These are phyloP conservation scores for Litsea cubeba DNA, from an alignment of 164 flowering plant genomes.

Conservation along the genomic window DNA sequence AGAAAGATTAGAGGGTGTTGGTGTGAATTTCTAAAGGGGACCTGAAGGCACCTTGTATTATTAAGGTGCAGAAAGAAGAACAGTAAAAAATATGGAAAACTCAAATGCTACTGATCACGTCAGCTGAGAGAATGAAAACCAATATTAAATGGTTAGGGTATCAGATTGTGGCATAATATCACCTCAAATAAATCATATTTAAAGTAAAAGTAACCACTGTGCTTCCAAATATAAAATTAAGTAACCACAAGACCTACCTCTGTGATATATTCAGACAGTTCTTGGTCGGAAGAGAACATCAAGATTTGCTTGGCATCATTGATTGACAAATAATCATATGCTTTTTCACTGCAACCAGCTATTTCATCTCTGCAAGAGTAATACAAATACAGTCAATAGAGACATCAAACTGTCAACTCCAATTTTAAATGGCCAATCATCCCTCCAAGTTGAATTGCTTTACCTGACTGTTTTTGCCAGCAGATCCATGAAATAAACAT, in stretches of 20 bases:
- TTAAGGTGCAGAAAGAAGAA: too few species aligned
- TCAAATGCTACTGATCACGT: too few species aligned
- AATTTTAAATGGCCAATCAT: not conserved
- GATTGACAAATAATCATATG: slow-evolving; percentile 66
- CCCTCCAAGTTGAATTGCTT: not conserved
- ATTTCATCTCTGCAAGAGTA: slow-evolving; percentile 78
- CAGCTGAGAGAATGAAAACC: too few species aligned
- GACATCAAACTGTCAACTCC: not conserved
- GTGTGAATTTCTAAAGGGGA: too few species aligned
- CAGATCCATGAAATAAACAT: slow-evolving; percentile 71
- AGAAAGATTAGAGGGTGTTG: too few species aligned
- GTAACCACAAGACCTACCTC: slow-evolving; percentile 36
- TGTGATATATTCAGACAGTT: slow-evolving; percentile 48
- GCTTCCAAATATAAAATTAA: not conserved
- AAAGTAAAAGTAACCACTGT: not conserved
- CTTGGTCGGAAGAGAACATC: slow-evolving; percentile 59
- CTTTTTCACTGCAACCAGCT: slow-evolving; percentile 92
- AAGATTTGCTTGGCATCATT: slow-evolving; percentile 61
- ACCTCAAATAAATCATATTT: not conserved
- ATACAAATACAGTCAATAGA: not conserved
- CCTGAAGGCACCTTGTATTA: too few species aligned
- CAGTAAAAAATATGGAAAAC: too few species aligned
- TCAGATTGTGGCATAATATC: not conserved
- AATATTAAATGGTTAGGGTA: too few species aligned
- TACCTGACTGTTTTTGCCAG: slow-evolving; percentile 83